Evolutionary conservation across 371 early-diverging fungal genomes (phyloP).

Genomic region (Apophysomyces variabilis): DNA sequence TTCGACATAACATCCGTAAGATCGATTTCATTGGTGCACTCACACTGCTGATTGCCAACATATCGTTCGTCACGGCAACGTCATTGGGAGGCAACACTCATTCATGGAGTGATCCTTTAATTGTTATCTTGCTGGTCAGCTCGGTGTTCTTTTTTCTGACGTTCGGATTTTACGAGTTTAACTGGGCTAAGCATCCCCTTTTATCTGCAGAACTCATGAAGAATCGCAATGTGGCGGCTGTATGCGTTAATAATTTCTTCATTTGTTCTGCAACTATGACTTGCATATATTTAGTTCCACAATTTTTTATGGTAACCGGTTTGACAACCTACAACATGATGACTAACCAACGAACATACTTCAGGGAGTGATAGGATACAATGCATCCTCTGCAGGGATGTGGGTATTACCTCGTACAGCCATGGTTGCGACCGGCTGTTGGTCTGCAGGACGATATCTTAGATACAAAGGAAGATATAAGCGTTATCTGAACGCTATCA

Average conservation of each 20-base stretch:
- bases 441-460: conserved; percentile 37
- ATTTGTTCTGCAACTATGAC: conserved; percentile 37
- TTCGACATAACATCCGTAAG: conserved; percentile 36
- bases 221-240: conserved; percentile 35
- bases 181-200: conserved; percentile 66
- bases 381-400: conserved; percentile 42
- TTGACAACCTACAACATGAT: not conserved
- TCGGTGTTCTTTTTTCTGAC: conserved; percentile 43
- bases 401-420: conserved; percentile 41
- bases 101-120: conserved; percentile 62
- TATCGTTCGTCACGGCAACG: conserved; percentile 58
- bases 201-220: conserved; percentile 47
- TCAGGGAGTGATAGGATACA: conserved; percentile 46
- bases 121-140: conserved; percentile 52
- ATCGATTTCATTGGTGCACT: conserved; percentile 67
- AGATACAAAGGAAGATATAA: conserved; percentile 32
- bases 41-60: conserved; percentile 52
- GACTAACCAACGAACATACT: not conserved
- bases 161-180: conserved; percentile 62
- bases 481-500: conserved; percentile 21
- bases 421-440: conserved; percentile 41
- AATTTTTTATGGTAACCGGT: conserved; percentile 45
- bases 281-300: conserved; percentile 35
- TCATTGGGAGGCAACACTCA: conserved; percentile 66
- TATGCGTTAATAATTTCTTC: conserved; percentile 42